Evolutionary conservation across 2,329 filamentous ascomycete species (phyloP), one percentile per base, ranked within the genome.

Genomic region (Cladosporium sp.): DNA sequence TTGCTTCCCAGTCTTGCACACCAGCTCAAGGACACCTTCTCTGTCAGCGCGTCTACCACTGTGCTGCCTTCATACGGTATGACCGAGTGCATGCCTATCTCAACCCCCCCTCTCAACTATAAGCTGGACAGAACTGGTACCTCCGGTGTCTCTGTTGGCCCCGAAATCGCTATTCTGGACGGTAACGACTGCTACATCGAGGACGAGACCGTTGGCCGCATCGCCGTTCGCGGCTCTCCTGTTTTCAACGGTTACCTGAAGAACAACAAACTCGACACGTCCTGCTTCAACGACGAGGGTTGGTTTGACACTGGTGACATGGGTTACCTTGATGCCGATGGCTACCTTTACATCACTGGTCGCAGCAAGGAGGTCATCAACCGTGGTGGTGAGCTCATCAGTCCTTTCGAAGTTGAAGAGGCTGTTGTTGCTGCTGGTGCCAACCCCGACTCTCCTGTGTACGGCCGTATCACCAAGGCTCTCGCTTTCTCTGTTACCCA

Each of bases 61-160:
- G 73, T 82, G 2, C 67, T 82, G 15, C 78, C 78, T 2, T 80
- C 76, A 55, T 81, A 82, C 56, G 79, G 78, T 15, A 80, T 82
- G 78, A 82, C 78, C 1, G 78, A 80, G 65, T 80, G 78, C 56
- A 80, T 80, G 76, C 78, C 78, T 0, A 80, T 80, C 41, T 78
- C 76, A 2, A 79, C 77, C 3, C 78, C 78, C 2, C 77, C 76
- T 0, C 63, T 79, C n/a, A 61, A 73, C 54, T 80, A 80, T 57
- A 63, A 65, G 22, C 68, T 80, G 4, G 76, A 79, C 48, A 73
- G 75, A 3, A 68, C 73, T 37, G 78, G 78, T 2, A 80, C 78
- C 3, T 80, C 77, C 1, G 78, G 78, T 20, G 62, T 78, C 42
- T 72, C 70, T 22, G 73, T 73, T 7, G 78, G 78, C 1, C 77